phyloP scores from a whole-genome alignment of 2,329 filamentous ascomycete species.

The Aspergillus tamarii region DNA sequence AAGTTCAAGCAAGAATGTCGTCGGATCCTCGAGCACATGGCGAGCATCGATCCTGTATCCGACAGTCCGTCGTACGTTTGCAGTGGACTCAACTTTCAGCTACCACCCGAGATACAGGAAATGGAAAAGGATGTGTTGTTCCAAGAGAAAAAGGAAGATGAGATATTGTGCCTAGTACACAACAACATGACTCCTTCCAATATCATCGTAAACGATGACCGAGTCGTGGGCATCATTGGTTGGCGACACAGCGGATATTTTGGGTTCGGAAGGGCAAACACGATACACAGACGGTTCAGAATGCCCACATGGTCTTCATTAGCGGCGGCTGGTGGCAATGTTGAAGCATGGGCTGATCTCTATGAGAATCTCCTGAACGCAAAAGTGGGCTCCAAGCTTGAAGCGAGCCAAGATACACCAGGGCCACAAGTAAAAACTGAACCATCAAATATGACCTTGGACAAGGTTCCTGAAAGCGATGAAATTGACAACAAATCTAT shows the following conservation, averaged over 20 bases:
- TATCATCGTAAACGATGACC: slow-evolving; percentile 41
- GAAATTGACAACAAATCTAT: slow-evolving; percentile 31
- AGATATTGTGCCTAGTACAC: slow-evolving; percentile 38
- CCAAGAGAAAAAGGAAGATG: slow-evolving; percentile 25
- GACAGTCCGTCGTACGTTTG: slow-evolving; percentile 40
- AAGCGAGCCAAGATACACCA: slow-evolving; percentile 22
- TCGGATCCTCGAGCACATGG: slow-evolving; percentile 35
- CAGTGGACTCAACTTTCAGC: slow-evolving; percentile 35
- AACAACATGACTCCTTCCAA: slow-evolving; percentile 43
- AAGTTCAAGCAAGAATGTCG: slow-evolving; percentile 42
- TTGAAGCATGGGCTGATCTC: slow-evolving; percentile 39
- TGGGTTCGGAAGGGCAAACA: slow-evolving; percentile 36
- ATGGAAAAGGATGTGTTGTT: slow-evolving; percentile 40
- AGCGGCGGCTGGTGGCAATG: slow-evolving; percentile 13
- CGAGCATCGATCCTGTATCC: slow-evolving; percentile 27
- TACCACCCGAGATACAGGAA: slow-evolving; percentile 25
- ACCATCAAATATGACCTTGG: slow-evolving; percentile 31
- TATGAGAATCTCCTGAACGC: slow-evolving; percentile 33
- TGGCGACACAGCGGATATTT: slow-evolving; percentile 47
- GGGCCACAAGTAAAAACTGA: slow-evolving; percentile 41
- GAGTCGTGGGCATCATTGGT: slow-evolving; percentile 42
- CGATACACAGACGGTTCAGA: slow-evolving; percentile 38
- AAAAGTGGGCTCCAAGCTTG: slow-evolving; percentile 14
- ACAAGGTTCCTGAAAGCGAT: slow-evolving; percentile 32
- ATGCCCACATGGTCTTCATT: slow-evolving; percentile 25